A percentile compares a stretch with the other conserved stretches of the same genome.
These are phyloP conservation scores for Camelina laxa DNA, from an alignment of 345 rosid genomes.

Conservation along the genomic window DNA sequence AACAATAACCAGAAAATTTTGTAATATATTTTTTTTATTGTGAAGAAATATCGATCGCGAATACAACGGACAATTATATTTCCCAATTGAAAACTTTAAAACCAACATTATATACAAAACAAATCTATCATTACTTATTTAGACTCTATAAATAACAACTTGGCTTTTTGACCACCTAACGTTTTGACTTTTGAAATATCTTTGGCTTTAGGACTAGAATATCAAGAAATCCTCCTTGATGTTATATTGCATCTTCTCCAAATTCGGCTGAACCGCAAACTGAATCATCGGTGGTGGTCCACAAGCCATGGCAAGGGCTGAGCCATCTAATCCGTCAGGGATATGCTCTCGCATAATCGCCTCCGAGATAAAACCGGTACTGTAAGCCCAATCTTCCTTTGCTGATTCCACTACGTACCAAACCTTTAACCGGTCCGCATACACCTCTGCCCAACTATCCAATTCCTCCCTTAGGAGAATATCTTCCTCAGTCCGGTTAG, in stretches of 20 bases:
- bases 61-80: slow-evolving; percentile 18
- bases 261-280: slow-evolving; percentile 82
- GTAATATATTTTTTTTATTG: slow-evolving; percentile 4
- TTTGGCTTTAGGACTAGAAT: slow-evolving; percentile 47
- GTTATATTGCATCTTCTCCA: slow-evolving; percentile 86
- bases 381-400: slow-evolving; percentile 75
- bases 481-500: slow-evolving; percentile 85
- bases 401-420: slow-evolving; percentile 78
- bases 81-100: slow-evolving; percentile 3
- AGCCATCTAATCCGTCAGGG: slow-evolving; percentile 63
- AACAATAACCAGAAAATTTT: neutral
- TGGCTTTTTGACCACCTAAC: slow-evolving; percentile 16
- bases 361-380: slow-evolving; percentile 74
- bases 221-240: slow-evolving; percentile 67
- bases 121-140: slow-evolving; percentile 19
- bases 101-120: slow-evolving; percentile 36
- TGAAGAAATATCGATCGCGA: slow-evolving; percentile 2
- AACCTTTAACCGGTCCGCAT: slow-evolving; percentile 65
- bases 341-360: slow-evolving; percentile 63
- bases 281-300: slow-evolving; percentile 99
- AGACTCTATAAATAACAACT: slow-evolving; percentile 24
- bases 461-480: slow-evolving; percentile 74
- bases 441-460: slow-evolving; percentile 65
- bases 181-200: neutral
- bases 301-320: slow-evolving; percentile 68